Evolutionary conservation across 345 rosid genomes (phyloP).

Genomic region (Salix viminalis): DNA sequence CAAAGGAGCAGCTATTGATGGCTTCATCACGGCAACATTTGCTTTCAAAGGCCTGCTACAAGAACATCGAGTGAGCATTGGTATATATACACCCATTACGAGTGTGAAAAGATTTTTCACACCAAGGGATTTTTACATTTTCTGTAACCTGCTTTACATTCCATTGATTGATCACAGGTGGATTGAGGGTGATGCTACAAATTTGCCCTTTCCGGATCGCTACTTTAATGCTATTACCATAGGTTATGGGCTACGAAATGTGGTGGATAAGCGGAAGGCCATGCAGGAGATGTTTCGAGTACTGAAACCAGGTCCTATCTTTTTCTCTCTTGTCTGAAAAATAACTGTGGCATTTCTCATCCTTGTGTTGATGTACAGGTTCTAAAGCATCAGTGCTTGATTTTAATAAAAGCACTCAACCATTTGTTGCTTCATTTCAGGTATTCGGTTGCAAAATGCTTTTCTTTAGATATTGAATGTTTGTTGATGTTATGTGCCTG

Average conservation of each 20-base stretch:
- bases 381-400: constrained; percentile 71
- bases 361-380: constrained; percentile 40
- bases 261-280: constrained; percentile 55
- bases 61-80: constrained; percentile 88
- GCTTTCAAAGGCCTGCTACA: constrained; percentile 48
- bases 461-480: neutral
- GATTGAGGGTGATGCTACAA: constrained; percentile 78
- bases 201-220: constrained; percentile 66
- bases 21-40: constrained; percentile 59
- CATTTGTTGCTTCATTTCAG: constrained; percentile 56
- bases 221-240: constrained; percentile 75
- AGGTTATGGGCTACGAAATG: constrained; percentile 83
- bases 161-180: constrained; percentile 38
- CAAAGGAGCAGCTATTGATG: constrained; percentile 59
- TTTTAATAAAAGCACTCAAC: constrained; percentile 62
- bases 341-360: neutral
- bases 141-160: neutral
- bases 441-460: constrained; percentile 25
- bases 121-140: neutral
- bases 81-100: constrained; percentile 26
- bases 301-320: constrained; percentile 60
- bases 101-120: neutral
- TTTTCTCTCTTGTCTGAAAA: neutral
- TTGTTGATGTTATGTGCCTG: neutral
- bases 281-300: constrained; percentile 69